Evolutionary conservation across 768 basidiomycete species (phyloP), one percentile per base, ranked within the genome.

Genomic region (Coprinopsis strossmayeri): DNA sequence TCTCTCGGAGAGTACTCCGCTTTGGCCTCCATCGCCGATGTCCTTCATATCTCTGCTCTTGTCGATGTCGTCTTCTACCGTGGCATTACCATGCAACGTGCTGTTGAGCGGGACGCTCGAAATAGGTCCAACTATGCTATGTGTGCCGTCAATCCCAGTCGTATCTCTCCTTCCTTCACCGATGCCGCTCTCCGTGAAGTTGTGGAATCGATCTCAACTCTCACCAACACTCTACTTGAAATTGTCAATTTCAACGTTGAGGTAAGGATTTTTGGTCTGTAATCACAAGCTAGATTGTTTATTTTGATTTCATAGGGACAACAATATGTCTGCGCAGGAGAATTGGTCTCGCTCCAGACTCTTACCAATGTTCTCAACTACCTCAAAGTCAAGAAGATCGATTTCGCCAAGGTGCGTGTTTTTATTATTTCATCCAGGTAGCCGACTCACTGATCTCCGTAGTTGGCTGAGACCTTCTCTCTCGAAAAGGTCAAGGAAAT

Each of bases 61-160:
- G 91, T 94, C 59, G 96, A 99, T 57, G 91, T 99, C 60, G 95
- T 99, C 23, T 99, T 99, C 78, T 99, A 97, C 68, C 91, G 96
- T 64, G 96, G 96, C 58, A 94, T 99, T 62, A 99, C 96, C 28
- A 99, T 98, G 96, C 96, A 98, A 62, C 91, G 96, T 20, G 96
- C 96, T 23, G 96, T 99, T 50, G 92, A 96, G 67, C 91, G 96
- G 26, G 96, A 99, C 61, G 74, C 85, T 1, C 73, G 88, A 49
- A 94, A 94, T 60, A 81, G 96, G 30, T 95, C 91, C 21, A 92
- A 94, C 63, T 99, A 97, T 59, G 94, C 92, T 7, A 98, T 99
- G 96, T 94, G 93, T 66, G 95, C 96, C n/a, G 89, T 96, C 57
- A 98, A 99, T 65, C 95, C 95, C 2, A 86, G 91, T 57, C 87